Conservation (phyloP, 257 asterid genomes). For the Solanum bukasovii region DNA sequence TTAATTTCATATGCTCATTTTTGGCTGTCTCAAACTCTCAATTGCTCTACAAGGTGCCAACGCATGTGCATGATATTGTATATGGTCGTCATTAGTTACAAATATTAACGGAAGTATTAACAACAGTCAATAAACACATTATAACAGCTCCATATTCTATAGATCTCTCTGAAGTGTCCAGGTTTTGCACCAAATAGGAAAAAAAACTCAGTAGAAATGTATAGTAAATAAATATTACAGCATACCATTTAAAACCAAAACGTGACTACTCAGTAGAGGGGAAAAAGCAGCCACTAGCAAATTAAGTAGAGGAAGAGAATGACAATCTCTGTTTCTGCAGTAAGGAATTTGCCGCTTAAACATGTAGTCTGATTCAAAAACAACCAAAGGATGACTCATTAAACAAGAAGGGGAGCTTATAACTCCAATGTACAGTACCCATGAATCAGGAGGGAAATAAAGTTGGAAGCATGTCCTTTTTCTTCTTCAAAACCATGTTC, state of each 20-base stretch:
- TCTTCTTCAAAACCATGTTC: neutral
- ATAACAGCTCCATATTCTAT: neutral
- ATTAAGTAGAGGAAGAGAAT: neutral
- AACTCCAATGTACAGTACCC: neutral
- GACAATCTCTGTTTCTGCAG: neutral
- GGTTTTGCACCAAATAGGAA: neutral
- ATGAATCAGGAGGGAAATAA: neutral
- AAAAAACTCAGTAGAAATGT: neutral
- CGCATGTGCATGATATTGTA: neutral
- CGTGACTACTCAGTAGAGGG: neutral
- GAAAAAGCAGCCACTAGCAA: neutral
- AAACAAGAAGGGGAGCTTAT: neutral
- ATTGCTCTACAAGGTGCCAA: neutral
- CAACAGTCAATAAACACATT: neutral
- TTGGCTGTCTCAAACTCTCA: neutral
- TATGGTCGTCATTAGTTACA: neutral
- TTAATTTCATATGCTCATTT: neutral
- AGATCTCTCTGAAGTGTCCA: neutral
- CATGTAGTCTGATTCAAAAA: neutral
- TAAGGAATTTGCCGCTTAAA: neutral
- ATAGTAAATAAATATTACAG: neutral
- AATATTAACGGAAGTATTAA: neutral
- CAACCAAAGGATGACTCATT: neutral
- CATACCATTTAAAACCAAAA: neutral
- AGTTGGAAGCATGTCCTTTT: neutral